Evolutionary conservation across 1,139 yeast species (phyloP).

Genomic region (Zygoascus hellenicus): DNA sequence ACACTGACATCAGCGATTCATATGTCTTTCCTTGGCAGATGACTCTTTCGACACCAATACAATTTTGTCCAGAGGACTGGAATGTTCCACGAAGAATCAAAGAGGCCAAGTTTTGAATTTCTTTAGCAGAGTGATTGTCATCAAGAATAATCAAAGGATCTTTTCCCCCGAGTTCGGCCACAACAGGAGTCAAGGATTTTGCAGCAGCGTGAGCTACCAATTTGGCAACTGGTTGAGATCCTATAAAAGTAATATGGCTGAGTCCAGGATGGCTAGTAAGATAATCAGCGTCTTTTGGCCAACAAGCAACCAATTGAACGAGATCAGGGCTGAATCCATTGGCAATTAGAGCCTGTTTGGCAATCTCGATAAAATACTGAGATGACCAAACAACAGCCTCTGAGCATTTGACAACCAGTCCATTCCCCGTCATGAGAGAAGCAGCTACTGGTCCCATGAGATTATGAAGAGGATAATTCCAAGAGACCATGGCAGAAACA

Average conservation of each 20-base stretch:
- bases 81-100: slow-evolving; percentile 89
- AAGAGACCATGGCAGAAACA: slow-evolving; percentile 84
- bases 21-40: slow-evolving; percentile 68
- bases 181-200: slow-evolving; percentile 80
- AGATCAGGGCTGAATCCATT: slow-evolving; percentile 74
- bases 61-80: slow-evolving; percentile 95
- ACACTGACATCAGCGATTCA: slow-evolving; percentile 50
- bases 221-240: slow-evolving; percentile 88
- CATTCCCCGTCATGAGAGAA: slow-evolving; percentile 83
- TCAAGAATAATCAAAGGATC: slow-evolving; percentile 86
- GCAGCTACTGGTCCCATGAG: slow-evolving; percentile 89
- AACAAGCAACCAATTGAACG: slow-evolving; percentile 71
- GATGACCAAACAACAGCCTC: slow-evolving; percentile 97
- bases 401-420: slow-evolving; percentile 84
- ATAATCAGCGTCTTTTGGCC: slow-evolving; percentile 81
- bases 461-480: slow-evolving; percentile 94
- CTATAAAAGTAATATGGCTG: slow-evolving; percentile 87
- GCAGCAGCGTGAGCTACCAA: slow-evolving; percentile 74
- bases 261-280: slow-evolving; percentile 79
- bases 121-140: slow-evolving; percentile 31
- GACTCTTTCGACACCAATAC: slow-evolving; percentile 94
- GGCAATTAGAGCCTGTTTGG: slow-evolving; percentile 61
- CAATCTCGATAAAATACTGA: slow-evolving; percentile 63
- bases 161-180: slow-evolving; percentile 93
- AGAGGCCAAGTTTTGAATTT: slow-evolving; percentile 60